Evolutionary conservation across 768 basidiomycete species (phyloP).

Genomic region (Xanthoconium stramineum): DNA sequence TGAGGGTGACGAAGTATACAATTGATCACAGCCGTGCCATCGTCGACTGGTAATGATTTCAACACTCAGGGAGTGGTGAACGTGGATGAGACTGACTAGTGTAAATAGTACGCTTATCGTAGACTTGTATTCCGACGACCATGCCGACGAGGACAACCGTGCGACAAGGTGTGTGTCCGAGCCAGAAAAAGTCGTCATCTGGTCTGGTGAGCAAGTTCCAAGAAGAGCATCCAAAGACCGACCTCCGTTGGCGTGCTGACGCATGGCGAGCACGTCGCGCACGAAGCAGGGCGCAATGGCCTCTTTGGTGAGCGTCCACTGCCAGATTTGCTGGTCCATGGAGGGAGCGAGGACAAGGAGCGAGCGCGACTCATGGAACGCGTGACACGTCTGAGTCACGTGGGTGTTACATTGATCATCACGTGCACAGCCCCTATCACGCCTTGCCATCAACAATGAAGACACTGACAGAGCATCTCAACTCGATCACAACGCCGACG

Average conservation of each 20-base stretch:
- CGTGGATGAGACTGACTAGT: conserved; percentile 36
- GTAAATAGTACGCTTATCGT: conserved; percentile 60
- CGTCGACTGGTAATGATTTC: conserved; percentile 53
- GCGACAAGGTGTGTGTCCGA: conserved; percentile 69
- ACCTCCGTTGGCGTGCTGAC: conserved; percentile 34
- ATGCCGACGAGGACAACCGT: conserved; percentile 59
- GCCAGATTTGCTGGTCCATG: conserved; percentile 28
- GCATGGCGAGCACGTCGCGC: conserved; percentile 50
- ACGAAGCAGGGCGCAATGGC: conserved; percentile 56
- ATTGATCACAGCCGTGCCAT: conserved; percentile 72
- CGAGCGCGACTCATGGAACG: conserved; percentile 1
- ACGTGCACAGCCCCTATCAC: background rate
- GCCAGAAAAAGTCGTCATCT: conserved; percentile 66
- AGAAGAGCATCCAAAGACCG: background rate
- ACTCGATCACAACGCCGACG: conserved; percentile 32
- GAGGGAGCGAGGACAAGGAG: background rate
- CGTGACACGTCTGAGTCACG: conserved; percentile 5
- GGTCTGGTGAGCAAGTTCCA: background rate
- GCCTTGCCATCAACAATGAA: background rate
- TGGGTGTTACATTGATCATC: background rate
- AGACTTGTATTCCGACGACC: conserved; percentile 58
- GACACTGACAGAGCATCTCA: conserved; percentile 32
- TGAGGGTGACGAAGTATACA: conserved; percentile 48
- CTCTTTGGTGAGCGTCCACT: conserved; percentile 57
- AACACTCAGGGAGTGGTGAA: background rate